Base-by-base conservation (phyloP, 768 basidiomycete genomes). In the Leucosporidium yakuticum region DNA sequence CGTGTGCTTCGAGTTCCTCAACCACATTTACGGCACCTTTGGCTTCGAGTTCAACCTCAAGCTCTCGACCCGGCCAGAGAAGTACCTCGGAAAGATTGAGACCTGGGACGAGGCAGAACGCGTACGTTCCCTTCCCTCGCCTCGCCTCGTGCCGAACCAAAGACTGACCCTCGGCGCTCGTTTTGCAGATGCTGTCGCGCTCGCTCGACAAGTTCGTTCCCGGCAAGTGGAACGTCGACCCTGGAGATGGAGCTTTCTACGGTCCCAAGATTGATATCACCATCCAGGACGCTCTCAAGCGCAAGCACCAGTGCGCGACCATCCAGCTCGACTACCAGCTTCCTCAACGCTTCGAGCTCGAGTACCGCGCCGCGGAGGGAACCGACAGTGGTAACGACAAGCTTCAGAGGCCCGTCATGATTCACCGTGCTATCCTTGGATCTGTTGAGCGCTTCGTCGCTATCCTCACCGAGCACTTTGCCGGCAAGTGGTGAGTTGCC, bases 241-340 rank as follows among this genome's bases (percentile, higher is more conserved):
- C 90, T 14, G 95, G 93, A 55, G 96, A 99, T 76, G 96, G 96
- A 60, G 96, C 96, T 15, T 99, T 99, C 84, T 99, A 99, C 80
- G 96, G 96, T 0, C 96, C 96, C 71, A 98, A 98, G 83, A 95
- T 97, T 76, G 96, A 98, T 80, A 95, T 99, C 81, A 91, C 89
- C 68, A 89, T 98, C 77, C 85, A 86, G 31, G 96, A 99, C 75
- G 94, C 96, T 0, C 83, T 98, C 29, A 85, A 84, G 48, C 87
- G 96, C 56, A 91, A 91, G 29, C 95, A 92, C 86, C 96, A 99
- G 79, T 98, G 95, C 76, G 96, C 93, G 50, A 98, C 96, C 3
- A 97, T 98, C 79, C 90, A 98, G 80, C 89, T 99, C 67, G 95
- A 98, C 81, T 99, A 97, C 86, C 92, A 99, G 79, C 85, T 99